phyloP scores from a whole-genome alignment of 2,329 filamentous ascomycete species.

The Aspergillus niger region DNA sequence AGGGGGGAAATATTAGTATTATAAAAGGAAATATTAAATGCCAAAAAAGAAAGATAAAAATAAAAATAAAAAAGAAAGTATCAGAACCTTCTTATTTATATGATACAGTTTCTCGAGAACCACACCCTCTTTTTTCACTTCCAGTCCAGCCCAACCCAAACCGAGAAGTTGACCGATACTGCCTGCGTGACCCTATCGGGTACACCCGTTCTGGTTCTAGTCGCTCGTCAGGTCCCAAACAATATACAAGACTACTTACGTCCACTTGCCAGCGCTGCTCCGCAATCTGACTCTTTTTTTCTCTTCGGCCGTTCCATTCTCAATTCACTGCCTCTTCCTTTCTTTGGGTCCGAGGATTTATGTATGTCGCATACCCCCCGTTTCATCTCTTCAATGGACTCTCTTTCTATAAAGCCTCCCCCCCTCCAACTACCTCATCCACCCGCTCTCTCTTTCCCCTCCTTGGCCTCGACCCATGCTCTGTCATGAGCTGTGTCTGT shows the following conservation, averaged over 20 bases:
- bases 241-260: slow-evolving; percentile 24
- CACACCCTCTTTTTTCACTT: not conserved
- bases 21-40: slow-evolving; percentile 4
- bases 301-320: slow-evolving; percentile 8
- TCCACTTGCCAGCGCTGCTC: slow-evolving; percentile 18
- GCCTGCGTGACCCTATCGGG: slow-evolving; percentile 17
- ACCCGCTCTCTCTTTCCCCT: slow-evolving; percentile 9
- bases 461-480: slow-evolving; percentile 10
- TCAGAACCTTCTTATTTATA: slow-evolving; percentile 13
- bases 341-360: slow-evolving; percentile 11
- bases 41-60: not conserved
- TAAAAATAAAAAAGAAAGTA: not conserved
- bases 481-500: slow-evolving; percentile 27
- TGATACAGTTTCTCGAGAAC: slow-evolving; percentile 6
- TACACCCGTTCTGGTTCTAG: slow-evolving; percentile 24
- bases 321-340: slow-evolving; percentile 9
- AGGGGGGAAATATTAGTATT: not conserved
- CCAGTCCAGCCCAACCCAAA: not conserved
- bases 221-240: slow-evolving; percentile 13
- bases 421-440: slow-evolving; percentile 2
- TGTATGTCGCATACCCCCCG: slow-evolving; percentile 22
- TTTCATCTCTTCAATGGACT: slow-evolving; percentile 29
- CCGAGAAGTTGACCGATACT: not conserved
- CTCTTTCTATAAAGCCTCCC: slow-evolving; percentile 16
- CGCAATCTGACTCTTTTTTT: slow-evolving; percentile 20